Conservation (phyloP, 2,329 filamentous ascomycete genomes). For the Fusarium newnesense region DNA sequence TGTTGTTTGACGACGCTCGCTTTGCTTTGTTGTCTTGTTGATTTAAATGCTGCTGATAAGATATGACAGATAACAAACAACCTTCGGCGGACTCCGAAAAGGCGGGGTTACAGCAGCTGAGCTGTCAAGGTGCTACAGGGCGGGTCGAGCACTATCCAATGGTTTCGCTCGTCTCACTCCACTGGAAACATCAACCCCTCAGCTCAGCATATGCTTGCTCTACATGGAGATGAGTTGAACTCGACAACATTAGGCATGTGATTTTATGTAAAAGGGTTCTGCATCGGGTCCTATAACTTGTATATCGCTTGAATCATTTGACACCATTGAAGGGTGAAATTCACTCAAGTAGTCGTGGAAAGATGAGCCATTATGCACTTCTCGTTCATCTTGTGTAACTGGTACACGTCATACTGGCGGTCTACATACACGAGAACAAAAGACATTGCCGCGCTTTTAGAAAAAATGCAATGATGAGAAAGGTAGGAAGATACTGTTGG, state of each 20-base stretch:
- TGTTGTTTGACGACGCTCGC: background rate
- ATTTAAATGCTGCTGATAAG: background rate
- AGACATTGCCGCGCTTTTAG: fast-evolving
- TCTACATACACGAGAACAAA: background rate
- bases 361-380: background rate
- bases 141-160: background rate
- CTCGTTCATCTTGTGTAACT: background rate
- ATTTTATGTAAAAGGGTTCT: too few species aligned
- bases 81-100: background rate
- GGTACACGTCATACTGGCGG: background rate
- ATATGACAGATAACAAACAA: background rate
- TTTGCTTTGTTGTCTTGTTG: background rate
- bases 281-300: too few species aligned
- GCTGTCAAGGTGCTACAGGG: background rate
- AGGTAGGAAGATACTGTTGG: fast-evolving
- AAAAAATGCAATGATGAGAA: fast-evolving
- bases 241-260: too few species aligned
- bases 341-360: background rate
- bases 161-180: fast-evolving
- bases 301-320: too few species aligned
- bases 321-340: too few species aligned
- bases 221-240: too few species aligned
- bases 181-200: background rate
- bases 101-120: background rate
- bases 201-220: too few species aligned